Conservation (phyloP, 1,284 basidiomycete species). For the Ceratobasidium sp. region DNA sequence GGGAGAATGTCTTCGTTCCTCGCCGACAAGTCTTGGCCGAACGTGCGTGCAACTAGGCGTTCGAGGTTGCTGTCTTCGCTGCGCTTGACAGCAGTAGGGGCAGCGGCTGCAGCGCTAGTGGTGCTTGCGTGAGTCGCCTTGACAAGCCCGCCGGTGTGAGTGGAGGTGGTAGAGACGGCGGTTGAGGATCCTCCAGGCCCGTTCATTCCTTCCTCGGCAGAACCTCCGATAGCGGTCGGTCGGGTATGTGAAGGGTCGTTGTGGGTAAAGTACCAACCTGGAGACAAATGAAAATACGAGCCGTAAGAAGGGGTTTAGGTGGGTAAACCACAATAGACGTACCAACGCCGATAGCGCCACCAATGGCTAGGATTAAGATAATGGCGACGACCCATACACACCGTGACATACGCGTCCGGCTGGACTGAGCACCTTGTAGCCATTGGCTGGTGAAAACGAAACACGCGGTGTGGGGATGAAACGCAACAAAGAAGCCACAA, state of each 20-base stretch:
- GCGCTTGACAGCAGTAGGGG: constrained; percentile 13
- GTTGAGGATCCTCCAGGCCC: constrained; percentile 21
- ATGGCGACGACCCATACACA: constrained; percentile 77
- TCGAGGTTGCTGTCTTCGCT: constrained; percentile 15
- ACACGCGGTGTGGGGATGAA: constrained; percentile 17
- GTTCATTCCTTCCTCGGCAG: constrained; percentile 61
- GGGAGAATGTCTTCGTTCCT: not conserved
- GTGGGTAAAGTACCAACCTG: constrained; percentile 64
- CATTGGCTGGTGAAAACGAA: constrained; percentile 62
- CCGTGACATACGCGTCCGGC: constrained; percentile 64
- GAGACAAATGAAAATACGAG: not conserved
- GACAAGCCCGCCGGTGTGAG: constrained; percentile 34
- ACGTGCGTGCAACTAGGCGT: constrained; percentile 15
- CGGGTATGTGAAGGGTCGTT: constrained; percentile 60
- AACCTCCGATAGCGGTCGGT: constrained; percentile 74
- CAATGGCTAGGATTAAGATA: constrained; percentile 66
- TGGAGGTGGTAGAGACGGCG: not conserved
- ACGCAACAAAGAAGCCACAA: constrained; percentile 35
- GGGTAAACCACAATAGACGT: not conserved
- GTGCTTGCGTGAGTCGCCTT: constrained; percentile 27
- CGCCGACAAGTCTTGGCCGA: constrained; percentile 20
- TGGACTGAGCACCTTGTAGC: constrained; percentile 70
- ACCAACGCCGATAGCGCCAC: constrained; percentile 67
- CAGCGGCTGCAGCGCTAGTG: not conserved
- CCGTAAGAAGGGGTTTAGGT: not conserved